These are phyloP conservation scores for Fusarium sp. DNA, from an alignment of 2,329 filamentous ascomycete species.

Conservation along the genomic window DNA sequence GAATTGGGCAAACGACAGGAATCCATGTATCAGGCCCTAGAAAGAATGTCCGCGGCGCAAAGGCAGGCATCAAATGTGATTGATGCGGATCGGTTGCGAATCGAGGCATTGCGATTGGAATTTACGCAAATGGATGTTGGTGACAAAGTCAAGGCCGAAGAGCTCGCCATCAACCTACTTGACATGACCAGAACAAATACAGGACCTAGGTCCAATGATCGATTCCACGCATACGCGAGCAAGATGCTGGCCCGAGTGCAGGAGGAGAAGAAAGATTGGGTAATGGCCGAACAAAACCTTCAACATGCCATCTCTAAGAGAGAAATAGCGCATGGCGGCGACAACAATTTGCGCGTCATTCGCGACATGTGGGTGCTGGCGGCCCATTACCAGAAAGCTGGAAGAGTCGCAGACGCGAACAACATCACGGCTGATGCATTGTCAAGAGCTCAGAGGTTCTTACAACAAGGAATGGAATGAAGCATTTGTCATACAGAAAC, in stretches of 20 bases:
- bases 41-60: constrained; percentile 39
- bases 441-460: constrained; percentile 49
- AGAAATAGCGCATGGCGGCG: constrained; percentile 53
- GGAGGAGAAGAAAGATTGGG: constrained; percentile 51
- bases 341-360: constrained; percentile 53
- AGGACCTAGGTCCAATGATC: constrained; percentile 47
- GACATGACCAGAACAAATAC: constrained; percentile 43
- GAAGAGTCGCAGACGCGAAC: constrained; percentile 46
- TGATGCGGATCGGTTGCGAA: constrained; percentile 47
- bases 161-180: constrained; percentile 49
- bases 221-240: constrained; percentile 55
- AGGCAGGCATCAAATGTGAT: constrained; percentile 17
- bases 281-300: constrained; percentile 51
- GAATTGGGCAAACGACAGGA: constrained; percentile 47
- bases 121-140: constrained; percentile 56
- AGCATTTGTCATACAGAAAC: constrained; percentile 1
- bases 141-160: constrained; percentile 50
- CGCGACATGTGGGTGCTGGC: constrained; percentile 57
- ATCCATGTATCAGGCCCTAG: constrained; percentile 51
- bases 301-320: constrained; percentile 51
- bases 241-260: constrained; percentile 55
- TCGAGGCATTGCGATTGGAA: constrained; percentile 53
- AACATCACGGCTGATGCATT: constrained; percentile 51
- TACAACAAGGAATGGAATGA: constrained; percentile 44
- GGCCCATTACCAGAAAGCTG: constrained; percentile 50